phyloP scores from a whole-genome alignment of 257 asterid species.

The Solanum virginianum region DNA sequence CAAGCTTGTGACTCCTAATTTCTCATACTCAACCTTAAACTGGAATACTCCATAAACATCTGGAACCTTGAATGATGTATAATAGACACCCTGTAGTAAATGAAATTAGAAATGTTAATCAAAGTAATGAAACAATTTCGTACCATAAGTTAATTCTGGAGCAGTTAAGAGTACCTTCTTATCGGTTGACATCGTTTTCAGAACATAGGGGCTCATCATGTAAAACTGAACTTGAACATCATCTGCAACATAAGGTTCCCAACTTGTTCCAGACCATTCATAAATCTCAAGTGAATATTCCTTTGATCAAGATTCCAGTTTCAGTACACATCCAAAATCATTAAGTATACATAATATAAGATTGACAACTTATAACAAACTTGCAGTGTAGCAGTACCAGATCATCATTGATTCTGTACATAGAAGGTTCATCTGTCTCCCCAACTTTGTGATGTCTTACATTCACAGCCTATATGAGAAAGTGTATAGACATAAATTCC shows the following conservation, averaged over 20 bases:
- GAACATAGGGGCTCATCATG: constrained; percentile 89
- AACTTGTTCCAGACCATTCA: constrained; percentile 72
- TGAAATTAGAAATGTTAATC: background rate
- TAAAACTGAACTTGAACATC: constrained; percentile 84
- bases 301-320: constrained; percentile 14
- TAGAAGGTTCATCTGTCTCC: constrained; percentile 61
- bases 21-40: constrained; percentile 74
- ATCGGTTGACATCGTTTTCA: constrained; percentile 73
- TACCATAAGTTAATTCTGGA: background rate
- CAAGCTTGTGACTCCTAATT: constrained; percentile 62
- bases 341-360: background rate
- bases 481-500: background rate
- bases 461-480: constrained; percentile 45
- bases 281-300: constrained; percentile 60
- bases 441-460: constrained; percentile 67
- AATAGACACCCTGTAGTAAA: constrained; percentile 47
- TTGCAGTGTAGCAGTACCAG: constrained; percentile 37
- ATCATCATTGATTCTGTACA: constrained; percentile 73
- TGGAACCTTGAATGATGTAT: constrained; percentile 75
- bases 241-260: constrained; percentile 73
- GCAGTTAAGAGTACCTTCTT: constrained; percentile 35
- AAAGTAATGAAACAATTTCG: background rate
- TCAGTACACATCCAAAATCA: background rate
- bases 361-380: background rate
- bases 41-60: constrained; percentile 92